These are phyloP conservation scores for Apophysomyces trapeziformis DNA, from an alignment of 371 early-diverging fungal species.

Conservation along the genomic window DNA sequence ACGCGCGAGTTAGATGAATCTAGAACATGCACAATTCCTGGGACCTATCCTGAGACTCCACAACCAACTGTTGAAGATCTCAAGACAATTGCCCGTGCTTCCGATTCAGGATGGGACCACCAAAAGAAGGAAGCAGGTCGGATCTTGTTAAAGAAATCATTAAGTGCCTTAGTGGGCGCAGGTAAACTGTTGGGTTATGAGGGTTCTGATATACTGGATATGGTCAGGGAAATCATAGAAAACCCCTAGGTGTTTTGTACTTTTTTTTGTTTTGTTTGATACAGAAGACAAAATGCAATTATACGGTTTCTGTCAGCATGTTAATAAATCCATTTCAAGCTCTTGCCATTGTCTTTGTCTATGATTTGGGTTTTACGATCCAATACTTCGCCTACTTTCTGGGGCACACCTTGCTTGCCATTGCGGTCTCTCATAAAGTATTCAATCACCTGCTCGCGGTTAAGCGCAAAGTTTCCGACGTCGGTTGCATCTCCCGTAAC, in stretches of 20 bases:
- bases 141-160: conserved; percentile 40
- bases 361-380: conserved; percentile 60
- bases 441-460: conserved; percentile 69
- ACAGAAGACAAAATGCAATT: conserved; percentile 10
- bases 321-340: conserved; percentile 56
- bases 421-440: conserved; percentile 65
- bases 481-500: conserved; percentile 70
- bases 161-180: conserved; percentile 43
- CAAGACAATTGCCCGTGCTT: conserved; percentile 1
- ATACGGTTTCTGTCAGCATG: conserved; percentile 8
- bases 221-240: conserved; percentile 41
- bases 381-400: conserved; percentile 74
- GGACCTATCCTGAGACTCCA: conserved; percentile 34
- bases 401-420: conserved; percentile 73
- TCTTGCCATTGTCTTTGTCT: conserved; percentile 34
- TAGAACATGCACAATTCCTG: conserved; percentile 26
- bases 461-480: conserved; percentile 60
- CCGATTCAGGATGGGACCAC: conserved; percentile 15
- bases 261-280: conserved; percentile 15
- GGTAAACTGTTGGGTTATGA: conserved; percentile 42
- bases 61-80: conserved; percentile 25
- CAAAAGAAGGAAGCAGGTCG: conserved; percentile 32
- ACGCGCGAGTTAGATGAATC: conserved; percentile 5
- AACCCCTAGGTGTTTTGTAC: conserved; percentile 11
- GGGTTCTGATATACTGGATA: conserved; percentile 38